Evolutionary conservation across 441 rosid species (phyloP), one percentile per base, ranked within the genome.

Genomic region (Eruca vesicaria): DNA sequence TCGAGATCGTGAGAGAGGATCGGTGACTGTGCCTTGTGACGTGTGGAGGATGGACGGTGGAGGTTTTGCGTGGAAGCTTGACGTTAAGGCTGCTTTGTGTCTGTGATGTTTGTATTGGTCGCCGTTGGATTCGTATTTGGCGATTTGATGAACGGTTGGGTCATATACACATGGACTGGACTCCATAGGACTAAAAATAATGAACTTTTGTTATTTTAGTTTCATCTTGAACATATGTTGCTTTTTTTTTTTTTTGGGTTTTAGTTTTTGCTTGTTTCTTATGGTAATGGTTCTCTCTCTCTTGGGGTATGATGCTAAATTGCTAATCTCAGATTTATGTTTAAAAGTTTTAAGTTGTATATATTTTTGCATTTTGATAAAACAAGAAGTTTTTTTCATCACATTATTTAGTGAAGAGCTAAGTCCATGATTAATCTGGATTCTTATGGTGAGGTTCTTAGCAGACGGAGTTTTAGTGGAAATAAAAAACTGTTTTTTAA

Each of bases 1-100:
- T 35, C 82, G 84, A 12, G 62, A 68, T 56, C 81, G 79, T 64
- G 86, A 82, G 62, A 80, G 62, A 68, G 82, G 78, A 43, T 84
- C 89, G 1, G 72, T 85, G 15, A 88, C 84, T 58, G 78, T 90
- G 75, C 99, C 99, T 3, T 92, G 99, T 67, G 99, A 94, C 57
- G 94, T 79, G 41, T 93, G 97, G 97, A 82, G 90, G 63, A 82
- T 91, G 91, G 82, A 85, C 59, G 72, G 78, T 2, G 91, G 96
- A 11, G 91, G 97, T 4, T 90, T 85, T 84, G 99, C 94, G 69
- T 94, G 99, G 99, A 84, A 93, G 79, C 85, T 94, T 45, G 99
- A 94, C 78, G 84, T 88, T 56, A 83, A 86, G 19, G 89, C 99
- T 1, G 99, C 99, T 38, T 94, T 94, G 23, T 82, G 86, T 16